Percentiles rank a stretch among this genome's conserved stretches.
These are phyloP conservation scores for Eucalyptus sideroxylon DNA, from an alignment of 345 rosid genomes.

Conservation along the genomic window DNA sequence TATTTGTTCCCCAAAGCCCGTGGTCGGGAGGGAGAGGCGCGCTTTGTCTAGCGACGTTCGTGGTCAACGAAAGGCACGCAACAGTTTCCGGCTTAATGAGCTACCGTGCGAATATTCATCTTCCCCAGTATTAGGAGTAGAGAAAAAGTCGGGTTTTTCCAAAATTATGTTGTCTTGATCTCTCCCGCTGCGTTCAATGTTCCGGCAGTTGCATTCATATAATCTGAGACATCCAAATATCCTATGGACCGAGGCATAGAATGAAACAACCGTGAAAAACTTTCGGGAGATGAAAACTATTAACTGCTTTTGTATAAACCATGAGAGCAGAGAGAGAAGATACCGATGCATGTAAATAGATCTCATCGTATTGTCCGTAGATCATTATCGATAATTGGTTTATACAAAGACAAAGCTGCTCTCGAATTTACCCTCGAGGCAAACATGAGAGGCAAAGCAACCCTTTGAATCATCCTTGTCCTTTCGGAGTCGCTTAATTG, in stretches of 20 bases:
- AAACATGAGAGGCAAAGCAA: not conserved
- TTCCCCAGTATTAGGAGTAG: not conserved
- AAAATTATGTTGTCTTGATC: not conserved
- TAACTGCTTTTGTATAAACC: not conserved
- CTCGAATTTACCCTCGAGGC: not conserved
- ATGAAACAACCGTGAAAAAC: not conserved
- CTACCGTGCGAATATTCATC: not conserved
- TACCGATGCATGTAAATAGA: not conserved
- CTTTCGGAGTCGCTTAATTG: not conserved
- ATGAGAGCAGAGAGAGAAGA: not conserved
- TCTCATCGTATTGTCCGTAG: not conserved
- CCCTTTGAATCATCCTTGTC: not conserved
- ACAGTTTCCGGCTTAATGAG: not conserved
- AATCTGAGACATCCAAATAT: not conserved
- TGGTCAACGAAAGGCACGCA: not conserved
- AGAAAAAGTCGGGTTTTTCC: not conserved
- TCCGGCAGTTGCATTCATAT: not conserved
- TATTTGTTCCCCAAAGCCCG: not conserved
- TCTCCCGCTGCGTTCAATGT: not conserved
- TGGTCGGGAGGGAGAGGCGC: not conserved
- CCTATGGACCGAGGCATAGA: not conserved
- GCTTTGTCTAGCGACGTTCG: not conserved
- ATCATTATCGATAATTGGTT: not conserved
- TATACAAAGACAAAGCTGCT: not conserved
- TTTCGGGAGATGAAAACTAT: not conserved